phyloP scores from a whole-genome alignment of 352 stramenopile species.

The Globisporangium spinosum region DNA sequence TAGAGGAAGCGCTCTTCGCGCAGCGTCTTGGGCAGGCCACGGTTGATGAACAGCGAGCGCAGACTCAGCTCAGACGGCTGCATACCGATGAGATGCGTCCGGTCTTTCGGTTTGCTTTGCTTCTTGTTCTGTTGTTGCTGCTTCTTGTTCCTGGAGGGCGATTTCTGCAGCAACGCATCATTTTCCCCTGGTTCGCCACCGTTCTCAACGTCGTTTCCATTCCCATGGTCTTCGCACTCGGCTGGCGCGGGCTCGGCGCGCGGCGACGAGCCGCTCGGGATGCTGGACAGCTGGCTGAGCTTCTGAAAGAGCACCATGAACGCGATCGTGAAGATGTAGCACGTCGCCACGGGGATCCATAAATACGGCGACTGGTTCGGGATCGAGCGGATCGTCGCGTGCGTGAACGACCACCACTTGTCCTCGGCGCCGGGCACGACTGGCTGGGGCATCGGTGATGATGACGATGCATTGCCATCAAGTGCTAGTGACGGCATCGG shows the following conservation, averaged over 20 bases:
- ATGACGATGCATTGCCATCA: not conserved
- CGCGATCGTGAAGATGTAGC: constrained; percentile 73
- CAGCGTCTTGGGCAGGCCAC: constrained; percentile 67
- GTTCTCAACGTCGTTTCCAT: not conserved
- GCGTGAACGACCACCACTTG: constrained; percentile 74
- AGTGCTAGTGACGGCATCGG: constrained; percentile 16
- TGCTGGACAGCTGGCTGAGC: constrained; percentile 59
- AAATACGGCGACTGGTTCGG: constrained; percentile 74
- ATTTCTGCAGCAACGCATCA: constrained; percentile 14
- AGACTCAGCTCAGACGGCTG: constrained; percentile 69
- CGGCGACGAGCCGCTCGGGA: constrained; percentile 32
- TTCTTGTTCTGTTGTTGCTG: constrained; percentile 15
- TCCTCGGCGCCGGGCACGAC: constrained; percentile 22
- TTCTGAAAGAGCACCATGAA: constrained; percentile 71
- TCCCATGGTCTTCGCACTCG: not conserved
- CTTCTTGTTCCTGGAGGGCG: constrained; percentile 16
- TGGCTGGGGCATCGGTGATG: not conserved
- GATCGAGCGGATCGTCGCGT: constrained; percentile 78
- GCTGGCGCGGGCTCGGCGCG: not conserved
- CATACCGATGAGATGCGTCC: constrained; percentile 75
- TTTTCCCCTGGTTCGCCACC: constrained; percentile 11
- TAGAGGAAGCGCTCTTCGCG: constrained; percentile 72
- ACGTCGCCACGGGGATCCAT: constrained; percentile 68
- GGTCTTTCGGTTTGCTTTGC: constrained; percentile 12
- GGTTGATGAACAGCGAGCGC: constrained; percentile 77